Conservation (phyloP, 1,284 basidiomycete species). For the Puccinia coronata region DNA sequence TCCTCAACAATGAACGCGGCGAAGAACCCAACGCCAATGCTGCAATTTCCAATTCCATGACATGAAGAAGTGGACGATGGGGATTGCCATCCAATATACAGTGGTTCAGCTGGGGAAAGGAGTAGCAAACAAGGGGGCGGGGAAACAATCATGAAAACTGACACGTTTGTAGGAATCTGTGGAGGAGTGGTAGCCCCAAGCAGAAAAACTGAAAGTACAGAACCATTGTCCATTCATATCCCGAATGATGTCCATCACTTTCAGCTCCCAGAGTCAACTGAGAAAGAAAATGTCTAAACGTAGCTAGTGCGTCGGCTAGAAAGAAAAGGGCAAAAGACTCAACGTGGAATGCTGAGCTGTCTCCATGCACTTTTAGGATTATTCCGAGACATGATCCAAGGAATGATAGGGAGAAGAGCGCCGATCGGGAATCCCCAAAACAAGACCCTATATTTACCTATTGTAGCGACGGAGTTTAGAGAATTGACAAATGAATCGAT, state of each 20-base stretch:
- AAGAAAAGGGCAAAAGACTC: conserved; percentile 4
- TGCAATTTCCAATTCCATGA: too few relatives aligned
- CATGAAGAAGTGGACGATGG: not conserved
- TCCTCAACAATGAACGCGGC: conserved; percentile 54
- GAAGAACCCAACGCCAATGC: conserved; percentile 55
- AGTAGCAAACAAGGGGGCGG: not conserved
- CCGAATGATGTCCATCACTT: too few relatives aligned
- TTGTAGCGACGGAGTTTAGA: not conserved
- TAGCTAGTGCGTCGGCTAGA: too few relatives aligned
- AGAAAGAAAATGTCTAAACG: too few relatives aligned
- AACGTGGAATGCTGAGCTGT: conserved; percentile 54
- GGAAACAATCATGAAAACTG: not conserved
- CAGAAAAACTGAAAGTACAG: conserved; percentile 25
- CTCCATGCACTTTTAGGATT: conserved; percentile 53
- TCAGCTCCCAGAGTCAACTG: not conserved
- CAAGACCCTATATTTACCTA: conserved; percentile 46
- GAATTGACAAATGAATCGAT: not conserved
- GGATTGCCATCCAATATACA: not conserved
- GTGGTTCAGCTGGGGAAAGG: not conserved
- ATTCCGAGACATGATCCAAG: conserved; percentile 54
- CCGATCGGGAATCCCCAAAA: conserved; percentile 56
- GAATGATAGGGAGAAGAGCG: conserved; percentile 54
- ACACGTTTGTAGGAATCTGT: conserved; percentile 56
- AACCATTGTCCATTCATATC: not conserved
- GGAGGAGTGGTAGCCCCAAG: conserved; percentile 54